Conservation (phyloP, 73 alveolate genomes). For the Tetrahymena malaccensis region DNA sequence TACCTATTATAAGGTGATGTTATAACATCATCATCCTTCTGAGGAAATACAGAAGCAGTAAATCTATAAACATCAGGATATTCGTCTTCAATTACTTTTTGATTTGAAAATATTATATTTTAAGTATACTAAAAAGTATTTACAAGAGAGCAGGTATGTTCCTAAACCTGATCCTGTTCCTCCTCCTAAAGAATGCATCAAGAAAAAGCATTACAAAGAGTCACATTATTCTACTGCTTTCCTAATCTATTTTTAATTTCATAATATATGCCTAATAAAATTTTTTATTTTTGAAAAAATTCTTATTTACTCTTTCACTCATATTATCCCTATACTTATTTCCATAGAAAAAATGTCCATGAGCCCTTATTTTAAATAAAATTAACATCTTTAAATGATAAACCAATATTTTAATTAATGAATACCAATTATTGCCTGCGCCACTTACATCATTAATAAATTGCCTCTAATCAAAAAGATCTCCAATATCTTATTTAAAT, state of each 20-base stretch:
- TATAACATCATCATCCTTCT: constrained; percentile 97
- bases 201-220: constrained; percentile 93
- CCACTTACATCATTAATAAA: constrained; percentile 94
- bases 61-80: constrained; percentile 94
- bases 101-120: background rate
- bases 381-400: background rate
- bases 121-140: background rate
- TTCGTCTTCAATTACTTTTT: constrained; percentile 69
- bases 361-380: constrained; percentile 4
- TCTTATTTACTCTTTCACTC: constrained; percentile 63
- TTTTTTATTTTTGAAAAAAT: background rate
- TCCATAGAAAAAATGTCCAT: constrained; percentile 36
- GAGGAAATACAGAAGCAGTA: constrained; percentile 98
- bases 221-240: constrained; percentile 96
- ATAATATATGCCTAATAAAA: background rate
- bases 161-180: constrained; percentile 99
- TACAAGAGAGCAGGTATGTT: constrained; percentile 73
- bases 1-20: constrained; percentile 96
- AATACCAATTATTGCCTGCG: constrained; percentile 39
- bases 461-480: constrained; percentile 92
- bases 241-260: constrained; percentile 18
- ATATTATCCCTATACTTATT: constrained; percentile 62
- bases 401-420: background rate
- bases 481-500: constrained; percentile 66
- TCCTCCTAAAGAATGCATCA: constrained; percentile 99